Conservation (phyloP, 1,284 basidiomycete species). For the Tylopilus sp. region DNA sequence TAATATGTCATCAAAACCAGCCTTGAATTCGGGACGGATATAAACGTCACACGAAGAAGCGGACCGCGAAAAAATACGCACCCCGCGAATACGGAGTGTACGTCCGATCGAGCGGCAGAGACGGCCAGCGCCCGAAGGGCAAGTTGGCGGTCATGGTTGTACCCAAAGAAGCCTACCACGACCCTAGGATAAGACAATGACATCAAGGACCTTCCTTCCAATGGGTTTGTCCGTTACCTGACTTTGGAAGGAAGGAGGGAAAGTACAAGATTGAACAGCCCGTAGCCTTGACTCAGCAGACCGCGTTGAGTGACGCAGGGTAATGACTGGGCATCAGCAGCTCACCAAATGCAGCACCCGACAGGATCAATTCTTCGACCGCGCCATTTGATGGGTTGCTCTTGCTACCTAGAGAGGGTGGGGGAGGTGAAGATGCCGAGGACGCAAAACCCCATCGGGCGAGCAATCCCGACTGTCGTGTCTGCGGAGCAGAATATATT, state of each 20-base stretch:
- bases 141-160: conserved; percentile 63
- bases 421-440: conserved; percentile 20
- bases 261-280: conserved; percentile 74
- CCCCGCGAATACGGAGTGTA: conserved; percentile 74
- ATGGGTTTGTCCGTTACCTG: conserved; percentile 44
- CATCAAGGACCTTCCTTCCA: not conserved
- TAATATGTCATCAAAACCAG: conserved; percentile 77
- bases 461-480: conserved; percentile 36
- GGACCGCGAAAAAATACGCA: conserved; percentile 29
- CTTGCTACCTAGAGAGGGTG: conserved; percentile 16
- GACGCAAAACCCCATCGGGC: conserved; percentile 32
- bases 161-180: conserved; percentile 71
- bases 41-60: not conserved
- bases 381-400: conserved; percentile 44
- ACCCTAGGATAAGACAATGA: conserved; percentile 38
- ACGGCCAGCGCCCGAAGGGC: conserved; percentile 67
- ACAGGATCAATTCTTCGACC: conserved; percentile 66
- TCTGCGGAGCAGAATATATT: conserved; percentile 23
- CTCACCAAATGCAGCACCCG: conserved; percentile 71
- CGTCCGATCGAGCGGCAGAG: conserved; percentile 59
- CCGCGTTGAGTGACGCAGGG: not conserved
- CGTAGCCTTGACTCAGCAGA: conserved; percentile 43
- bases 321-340: conserved; percentile 1
- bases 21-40: conserved; percentile 32
- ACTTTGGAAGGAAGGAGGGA: conserved; percentile 68